Conservation (phyloP, 176 grass and related monocot genomes). For the Oropetium thomaeum region DNA sequence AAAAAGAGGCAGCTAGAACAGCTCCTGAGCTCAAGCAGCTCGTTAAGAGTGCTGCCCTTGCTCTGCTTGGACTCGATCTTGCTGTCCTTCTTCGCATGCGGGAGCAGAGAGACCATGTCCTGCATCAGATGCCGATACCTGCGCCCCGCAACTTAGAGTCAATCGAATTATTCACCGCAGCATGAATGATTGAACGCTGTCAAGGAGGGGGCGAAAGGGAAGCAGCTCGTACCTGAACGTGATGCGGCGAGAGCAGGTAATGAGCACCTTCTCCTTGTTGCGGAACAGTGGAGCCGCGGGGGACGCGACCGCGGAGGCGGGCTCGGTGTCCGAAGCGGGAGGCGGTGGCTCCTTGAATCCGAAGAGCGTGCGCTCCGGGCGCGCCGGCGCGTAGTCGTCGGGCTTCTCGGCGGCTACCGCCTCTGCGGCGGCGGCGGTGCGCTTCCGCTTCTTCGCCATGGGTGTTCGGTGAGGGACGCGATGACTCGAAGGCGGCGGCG, state of each 20-base stretch:
- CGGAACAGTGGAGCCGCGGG: conserved; percentile 33
- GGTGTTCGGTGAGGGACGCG: neutral
- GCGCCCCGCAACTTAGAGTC: neutral
- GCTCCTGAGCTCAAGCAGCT: conserved; percentile 82
- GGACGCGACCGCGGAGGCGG: neutral
- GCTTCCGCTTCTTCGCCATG: conserved; percentile 90
- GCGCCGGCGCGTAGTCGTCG: conserved; percentile 41
- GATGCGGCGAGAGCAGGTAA: conserved; percentile 91
- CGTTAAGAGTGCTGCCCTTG: conserved; percentile 73
- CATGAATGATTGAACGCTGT: too few species aligned
- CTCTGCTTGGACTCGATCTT: conserved; percentile 93
- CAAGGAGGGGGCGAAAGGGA: neutral
- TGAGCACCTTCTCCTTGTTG: conserved; percentile 88
- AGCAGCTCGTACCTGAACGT: conserved; percentile 50
- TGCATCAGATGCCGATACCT: conserved; percentile 92
- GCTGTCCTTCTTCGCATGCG: conserved; percentile 93
- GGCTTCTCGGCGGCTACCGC: conserved; percentile 23
- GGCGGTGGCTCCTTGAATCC: conserved; percentile 60
- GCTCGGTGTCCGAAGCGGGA: neutral
- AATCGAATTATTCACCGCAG: neutral
- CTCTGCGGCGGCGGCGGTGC: conserved; percentile 13
- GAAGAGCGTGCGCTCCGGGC: conserved; percentile 61
- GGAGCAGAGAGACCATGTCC: conserved; percentile 68
- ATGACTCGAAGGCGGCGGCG: neutral
- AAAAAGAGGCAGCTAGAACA: conserved; percentile 89